Conservation (phyloP, 257 asterid species). For the Fraxinus anomala region DNA sequence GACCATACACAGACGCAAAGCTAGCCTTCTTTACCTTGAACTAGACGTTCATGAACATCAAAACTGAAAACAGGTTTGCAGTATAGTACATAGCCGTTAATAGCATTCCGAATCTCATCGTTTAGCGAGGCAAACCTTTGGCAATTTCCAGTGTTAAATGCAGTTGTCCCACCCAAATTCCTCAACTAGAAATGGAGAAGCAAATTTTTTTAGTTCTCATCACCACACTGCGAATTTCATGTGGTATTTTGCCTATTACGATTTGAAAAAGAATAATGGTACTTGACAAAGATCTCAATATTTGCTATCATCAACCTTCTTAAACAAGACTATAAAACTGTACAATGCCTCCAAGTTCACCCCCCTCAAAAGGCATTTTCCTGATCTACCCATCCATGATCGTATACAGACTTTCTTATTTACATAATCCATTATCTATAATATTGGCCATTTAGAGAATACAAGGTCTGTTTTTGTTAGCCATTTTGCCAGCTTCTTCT, state of each 20-base stretch:
- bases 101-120: neutral
- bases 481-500: neutral
- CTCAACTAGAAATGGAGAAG: neutral
- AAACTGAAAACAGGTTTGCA: too few species aligned
- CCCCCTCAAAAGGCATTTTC: too few species aligned
- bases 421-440: neutral
- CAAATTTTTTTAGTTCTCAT: neutral
- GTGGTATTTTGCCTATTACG: neutral
- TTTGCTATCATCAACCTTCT: neutral
- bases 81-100: too few species aligned
- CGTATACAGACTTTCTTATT: neutral
- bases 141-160: neutral
- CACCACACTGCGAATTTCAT: neutral
- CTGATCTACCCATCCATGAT: neutral
- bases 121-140: neutral
- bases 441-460: neutral
- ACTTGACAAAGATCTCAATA: neutral
- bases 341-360: neutral
- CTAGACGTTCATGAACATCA: too few species aligned
- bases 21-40: too few species aligned
- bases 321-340: neutral
- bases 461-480: neutral
- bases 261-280: neutral
- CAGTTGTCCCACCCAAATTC: neutral
- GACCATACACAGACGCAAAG: too few species aligned